Base-by-base conservation (phyloP, 2,329 filamentous ascomycete genomes). In the Sarocladium strictum region DNA sequence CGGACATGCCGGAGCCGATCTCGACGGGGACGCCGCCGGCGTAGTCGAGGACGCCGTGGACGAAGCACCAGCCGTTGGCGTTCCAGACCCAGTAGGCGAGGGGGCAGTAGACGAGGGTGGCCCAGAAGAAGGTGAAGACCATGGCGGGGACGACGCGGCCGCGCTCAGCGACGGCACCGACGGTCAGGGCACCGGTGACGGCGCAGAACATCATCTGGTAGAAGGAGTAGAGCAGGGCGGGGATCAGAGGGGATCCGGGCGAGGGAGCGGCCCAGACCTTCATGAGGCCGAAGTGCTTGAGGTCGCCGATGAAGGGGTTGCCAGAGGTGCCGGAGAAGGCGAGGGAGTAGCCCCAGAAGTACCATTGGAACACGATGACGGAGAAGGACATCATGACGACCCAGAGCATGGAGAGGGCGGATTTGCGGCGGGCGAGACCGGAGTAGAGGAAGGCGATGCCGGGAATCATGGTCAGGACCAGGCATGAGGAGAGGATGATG, bases 181-280 rank as follows among this genome's bases (percentile, higher is more conserved):
- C 85, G 41, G 95, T 83, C 65, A 99, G 96, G 55, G 90, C 91
- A 53, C 85, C 91, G 14, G 93, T 99, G 59, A 96, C 90, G 64
- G 84, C 89, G 69, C 89, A 94, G 78, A 99, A 99, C 87, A 96
- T 92, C 87, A 97, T 90, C 89, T 96, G 89, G 73, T 97, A 97
- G 73, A 97, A 96, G 38, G 90, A 88, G 73, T 94, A 97, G 3
- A 97, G 81, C 38, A 99, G 79, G 66, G 91, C 90, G 1, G 94
- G 90, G 63, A 97, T 85, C 58, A 97, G 80, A 17, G 91, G 87
- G 29, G 89, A 95, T 55, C 92, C 94, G 24, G 88, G 90, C 57
- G 90, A 95, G n/a, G 92, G 92, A 45, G 79, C 77, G 53, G 82
- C 94, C 63, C 96, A 79, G 2, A 90, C 90, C 66, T 91, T 89